A percentile compares a stretch with the other conserved stretches of the same genome.
phyloP scores from a whole-genome alignment of 805 yeast genomes.

The Candida bentonensis region DNA sequence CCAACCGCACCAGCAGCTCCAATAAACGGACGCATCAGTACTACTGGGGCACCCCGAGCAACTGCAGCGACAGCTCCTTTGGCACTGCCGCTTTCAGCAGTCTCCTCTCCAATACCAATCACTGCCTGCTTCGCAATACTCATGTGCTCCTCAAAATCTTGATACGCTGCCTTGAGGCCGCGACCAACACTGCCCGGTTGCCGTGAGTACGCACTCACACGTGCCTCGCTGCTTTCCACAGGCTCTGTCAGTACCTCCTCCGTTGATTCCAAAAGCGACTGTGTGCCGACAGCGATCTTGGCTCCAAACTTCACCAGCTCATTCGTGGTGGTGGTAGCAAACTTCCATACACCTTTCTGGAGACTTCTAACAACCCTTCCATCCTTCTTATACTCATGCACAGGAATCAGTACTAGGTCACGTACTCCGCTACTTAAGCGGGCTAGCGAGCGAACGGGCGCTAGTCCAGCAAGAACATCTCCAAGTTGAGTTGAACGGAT shows the following conservation, averaged over 20 bases:
- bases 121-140: conserved; percentile 52
- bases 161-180: conserved; percentile 66
- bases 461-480: conserved; percentile 71
- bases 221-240: conserved; percentile 22
- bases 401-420: conserved; percentile 59
- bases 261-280: conserved; percentile 60
- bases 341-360: conserved; percentile 59
- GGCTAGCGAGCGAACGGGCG: conserved; percentile 66
- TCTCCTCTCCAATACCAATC: conserved; percentile 41
- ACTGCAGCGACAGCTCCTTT: conserved; percentile 54
- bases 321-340: conserved; percentile 65
- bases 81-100: conserved; percentile 50
- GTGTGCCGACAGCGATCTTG: conserved; percentile 79
- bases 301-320: conserved; percentile 75
- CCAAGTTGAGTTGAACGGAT: conserved; percentile 67
- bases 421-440: conserved; percentile 67
- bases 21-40: conserved; percentile 69
- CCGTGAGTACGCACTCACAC: conserved; percentile 56
- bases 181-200: conserved; percentile 62
- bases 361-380: conserved; percentile 55
- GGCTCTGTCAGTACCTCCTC: conserved; percentile 60
- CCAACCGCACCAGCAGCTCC: conserved; percentile 89
- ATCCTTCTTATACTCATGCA: conserved; percentile 60
- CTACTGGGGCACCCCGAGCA: conserved; percentile 66
- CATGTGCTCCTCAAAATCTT: conserved; percentile 55